Base-by-base conservation (phyloP, 805 yeast genomes). In the Myxozyma udenii region DNA sequence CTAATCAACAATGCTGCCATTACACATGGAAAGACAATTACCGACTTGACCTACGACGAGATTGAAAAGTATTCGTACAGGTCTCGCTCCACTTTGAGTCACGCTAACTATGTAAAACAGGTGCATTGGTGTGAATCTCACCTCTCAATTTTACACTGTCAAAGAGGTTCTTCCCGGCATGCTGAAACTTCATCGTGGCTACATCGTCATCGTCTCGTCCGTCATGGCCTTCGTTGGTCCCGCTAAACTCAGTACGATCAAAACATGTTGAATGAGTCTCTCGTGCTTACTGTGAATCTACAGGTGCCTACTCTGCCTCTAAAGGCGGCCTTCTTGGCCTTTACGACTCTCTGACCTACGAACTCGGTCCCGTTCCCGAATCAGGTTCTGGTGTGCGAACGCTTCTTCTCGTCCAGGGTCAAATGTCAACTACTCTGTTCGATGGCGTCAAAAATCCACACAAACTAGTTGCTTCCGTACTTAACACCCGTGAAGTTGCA, bases 1-100 rank as follows among this genome's bases (percentile, higher is more conserved):
- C 69, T 90, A 11, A 77, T 91, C 48, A 89, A 89, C 67, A 90
- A 90, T 66, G 97, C 96, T 0, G 97, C 87, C 0, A 76, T 88
- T 81, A 26, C 71, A 70, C 18, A 47, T 18, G 87, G 88, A 0
- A 77, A 79, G 54, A 64, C 80, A 1, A 62, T 88, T 3, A 58
- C 79, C 3, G 82, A 84, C 6, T 66, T 83, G 49, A 62, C 77
- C 1, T 76, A 73, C 53, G 78, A 73, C 0, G 87, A 84, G 44
- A 79, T 90, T 53, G 83, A 83, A 23, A 49, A 23, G 57, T 53
- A 44, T 19, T 40, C 24, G n/a, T n/a, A n/a, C n/a, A n/a, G n/a
- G n/a, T n/a, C n/a, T n/a, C n/a, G n/a, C n/a, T n/a, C n/a, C n/a
- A n/a, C 37, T 1, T n/a, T n/a, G n/a, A n/a, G n/a, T n/a, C n/a